Percentiles rank a stretch among this genome's conserved stretches.
These are phyloP conservation scores for Micractinium conductrix DNA, from an alignment of 139 green algal genomes.

Conservation along the genomic window DNA sequence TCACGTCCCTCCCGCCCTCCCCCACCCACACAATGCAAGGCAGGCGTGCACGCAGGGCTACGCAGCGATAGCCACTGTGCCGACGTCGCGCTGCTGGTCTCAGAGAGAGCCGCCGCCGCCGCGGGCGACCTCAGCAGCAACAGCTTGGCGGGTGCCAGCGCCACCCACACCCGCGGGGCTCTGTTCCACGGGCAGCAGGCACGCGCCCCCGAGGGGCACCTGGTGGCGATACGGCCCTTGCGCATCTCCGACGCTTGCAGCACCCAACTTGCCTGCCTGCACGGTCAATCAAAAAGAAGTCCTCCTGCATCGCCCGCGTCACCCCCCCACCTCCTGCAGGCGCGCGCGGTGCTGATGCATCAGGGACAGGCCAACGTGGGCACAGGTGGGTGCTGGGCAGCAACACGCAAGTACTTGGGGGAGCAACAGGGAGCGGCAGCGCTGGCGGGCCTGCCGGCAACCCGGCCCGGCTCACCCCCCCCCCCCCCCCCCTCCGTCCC, in stretches of 20 bases:
- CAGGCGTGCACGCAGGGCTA: neutral
- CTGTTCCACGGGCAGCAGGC: neutral
- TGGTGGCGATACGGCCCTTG: no score
- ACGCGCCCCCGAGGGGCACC: no score
- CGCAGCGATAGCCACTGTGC: neutral
- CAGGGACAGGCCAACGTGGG: neutral
- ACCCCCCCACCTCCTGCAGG: neutral
- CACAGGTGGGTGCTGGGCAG: neutral
- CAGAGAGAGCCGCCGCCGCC: neutral
- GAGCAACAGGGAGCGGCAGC: neutral
- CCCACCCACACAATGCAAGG: neutral
- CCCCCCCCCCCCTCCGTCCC: neutral
- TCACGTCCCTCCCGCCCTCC: neutral
- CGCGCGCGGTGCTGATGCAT: neutral
- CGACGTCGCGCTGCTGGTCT: neutral
- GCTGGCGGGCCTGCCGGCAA: neutral
- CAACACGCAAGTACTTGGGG: neutral
- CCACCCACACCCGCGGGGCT: neutral
- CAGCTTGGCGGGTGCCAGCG: neutral
- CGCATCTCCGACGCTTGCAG: no score
- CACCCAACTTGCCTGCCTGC: no score
- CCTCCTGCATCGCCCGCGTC: no score
- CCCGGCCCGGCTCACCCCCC: no score
- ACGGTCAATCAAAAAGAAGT: no score
- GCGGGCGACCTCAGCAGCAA: neutral